Percentiles rank a stretch among this genome's conserved stretches.
Conservation (phyloP, 2,329 filamentous ascomycete species). For the Fusarium sterilihyphosum region DNA sequence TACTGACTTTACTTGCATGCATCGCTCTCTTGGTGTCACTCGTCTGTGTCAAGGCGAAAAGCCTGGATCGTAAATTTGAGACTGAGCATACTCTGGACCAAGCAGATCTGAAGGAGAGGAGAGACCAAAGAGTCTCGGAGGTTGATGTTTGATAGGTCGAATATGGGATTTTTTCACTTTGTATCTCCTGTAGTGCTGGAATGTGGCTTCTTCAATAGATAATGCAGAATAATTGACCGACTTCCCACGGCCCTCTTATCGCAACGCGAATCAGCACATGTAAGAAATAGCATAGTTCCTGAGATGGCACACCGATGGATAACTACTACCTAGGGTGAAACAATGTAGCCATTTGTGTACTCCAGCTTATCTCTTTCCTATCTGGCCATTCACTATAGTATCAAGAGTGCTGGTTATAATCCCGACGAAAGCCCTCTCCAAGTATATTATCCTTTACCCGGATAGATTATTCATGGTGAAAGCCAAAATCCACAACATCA, state of each 20-base stretch:
- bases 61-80: conserved; percentile 37
- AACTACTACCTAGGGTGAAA: no score
- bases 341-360: not conserved
- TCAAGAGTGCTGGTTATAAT: not conserved
- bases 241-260: not conserved
- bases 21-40: conserved; percentile 32
- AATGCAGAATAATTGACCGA: not conserved
- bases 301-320: not conserved
- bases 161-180: not conserved
- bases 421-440: not conserved
- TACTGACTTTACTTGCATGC: conserved; percentile 45
- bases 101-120: not conserved
- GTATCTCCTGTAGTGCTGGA: not conserved
- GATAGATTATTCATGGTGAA: not conserved
- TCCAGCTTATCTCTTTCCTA: not conserved
- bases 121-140: not conserved
- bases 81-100: conserved; percentile 30
- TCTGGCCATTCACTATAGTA: not conserved
- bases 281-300: not conserved
- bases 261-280: not conserved
- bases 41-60: conserved; percentile 29
- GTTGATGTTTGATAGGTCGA: conserved; percentile 16
- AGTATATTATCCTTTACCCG: not conserved
- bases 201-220: not conserved
- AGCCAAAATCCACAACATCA: not conserved